Percentiles rank a stretch among this genome's conserved stretches.
phyloP scores from a whole-genome alignment of 306 rosid species.

The Vigna mungo region DNA sequence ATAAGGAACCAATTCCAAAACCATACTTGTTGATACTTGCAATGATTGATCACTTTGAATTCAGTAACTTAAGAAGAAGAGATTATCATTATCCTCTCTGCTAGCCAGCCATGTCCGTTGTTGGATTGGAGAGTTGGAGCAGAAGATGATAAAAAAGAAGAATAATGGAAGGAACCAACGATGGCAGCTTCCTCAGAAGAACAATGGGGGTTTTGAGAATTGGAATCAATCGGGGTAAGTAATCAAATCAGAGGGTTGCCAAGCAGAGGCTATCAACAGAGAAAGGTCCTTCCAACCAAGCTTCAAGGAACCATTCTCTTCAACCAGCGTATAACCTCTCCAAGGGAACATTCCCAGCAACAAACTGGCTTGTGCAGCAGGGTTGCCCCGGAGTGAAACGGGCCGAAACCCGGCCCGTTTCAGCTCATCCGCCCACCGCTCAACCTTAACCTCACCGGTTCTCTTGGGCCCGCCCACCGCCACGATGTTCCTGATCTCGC shows the following conservation, averaged over 20 bases:
- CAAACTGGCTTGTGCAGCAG: slow-evolving; percentile 90
- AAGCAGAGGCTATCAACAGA: slow-evolving; percentile 89
- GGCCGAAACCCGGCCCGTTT: slow-evolving; percentile 77
- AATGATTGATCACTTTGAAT: slow-evolving; percentile 47
- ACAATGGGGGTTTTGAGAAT: not conserved
- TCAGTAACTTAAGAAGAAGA: slow-evolving; percentile 15
- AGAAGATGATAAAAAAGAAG: not conserved
- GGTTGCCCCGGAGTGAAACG: slow-evolving; percentile 85
- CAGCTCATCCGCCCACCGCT: slow-evolving; percentile 85
- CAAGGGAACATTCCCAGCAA: slow-evolving; percentile 94
- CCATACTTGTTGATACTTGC: slow-evolving; percentile 41
- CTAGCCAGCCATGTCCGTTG: slow-evolving; percentile 4
- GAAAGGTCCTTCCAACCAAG: slow-evolving; percentile 98
- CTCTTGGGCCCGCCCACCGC: slow-evolving; percentile 98
- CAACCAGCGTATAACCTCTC: slow-evolving; percentile 91
- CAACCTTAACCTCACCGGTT: slow-evolving; percentile 85
- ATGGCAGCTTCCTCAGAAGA: not conserved
- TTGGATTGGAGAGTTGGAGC: not conserved
- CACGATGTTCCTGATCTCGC: slow-evolving; percentile 89
- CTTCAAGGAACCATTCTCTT: slow-evolving; percentile 82
- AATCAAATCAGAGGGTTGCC: slow-evolving; percentile 80
- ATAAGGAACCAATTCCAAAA: not conserved
- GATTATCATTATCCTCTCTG: slow-evolving; percentile 32
- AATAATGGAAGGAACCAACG: not conserved
- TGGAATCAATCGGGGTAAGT: slow-evolving; percentile 12